phyloP scores from a whole-genome alignment of 2,329 filamentous ascomycete species.

The Colletotrichum coccodes region DNA sequence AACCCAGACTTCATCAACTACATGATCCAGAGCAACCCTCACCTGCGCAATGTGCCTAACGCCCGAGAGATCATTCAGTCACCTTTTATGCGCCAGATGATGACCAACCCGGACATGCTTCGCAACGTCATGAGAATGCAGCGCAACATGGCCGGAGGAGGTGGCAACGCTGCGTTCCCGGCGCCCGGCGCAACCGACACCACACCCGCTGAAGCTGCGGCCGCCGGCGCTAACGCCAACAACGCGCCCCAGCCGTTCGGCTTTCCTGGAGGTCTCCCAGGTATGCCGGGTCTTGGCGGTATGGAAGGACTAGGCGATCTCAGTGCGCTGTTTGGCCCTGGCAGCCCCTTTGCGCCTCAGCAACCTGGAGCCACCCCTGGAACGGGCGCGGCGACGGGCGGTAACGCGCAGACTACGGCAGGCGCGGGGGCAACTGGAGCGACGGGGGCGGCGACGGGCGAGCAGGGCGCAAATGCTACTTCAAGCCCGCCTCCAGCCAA shows the following conservation, averaged over 20 bases:
- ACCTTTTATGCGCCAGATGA: conserved; percentile 88
- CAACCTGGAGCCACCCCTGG: conserved; percentile 25
- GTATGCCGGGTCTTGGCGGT: conserved; percentile 33
- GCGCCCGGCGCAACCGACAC: conserved; percentile 93
- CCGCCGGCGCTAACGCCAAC: conserved; percentile 42
- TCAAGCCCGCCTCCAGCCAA: conserved; percentile 60
- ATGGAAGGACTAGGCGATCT: conserved; percentile 30
- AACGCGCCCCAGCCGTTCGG: conserved; percentile 58
- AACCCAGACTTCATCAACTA: conserved; percentile 96
- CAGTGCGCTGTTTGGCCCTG: conserved; percentile 44
- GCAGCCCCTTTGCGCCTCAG: conserved; percentile 33
- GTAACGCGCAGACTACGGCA: conserved; percentile 24
- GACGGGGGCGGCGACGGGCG: conserved; percentile 32
- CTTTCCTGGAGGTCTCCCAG: conserved; percentile 31
- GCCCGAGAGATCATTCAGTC: conserved; percentile 89
- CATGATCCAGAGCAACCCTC: conserved; percentile 92
- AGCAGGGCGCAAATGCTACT: conserved; percentile 38
- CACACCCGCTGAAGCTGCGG: conserved; percentile 66
- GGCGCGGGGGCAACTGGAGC: conserved; percentile 34
- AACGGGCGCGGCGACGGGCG: conserved; percentile 31
- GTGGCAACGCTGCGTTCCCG: conserved; percentile 74
- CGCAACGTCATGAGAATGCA: conserved; percentile 86
- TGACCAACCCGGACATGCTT: conserved; percentile 89
- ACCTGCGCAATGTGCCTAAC: conserved; percentile 78
- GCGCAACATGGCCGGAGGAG: conserved; percentile 69